A percentile compares a stretch with the other conserved stretches of the same genome.
These are phyloP conservation scores for Centrapalus pauciflorus DNA, from an alignment of 129 eudicot species.

Conservation along the genomic window DNA sequence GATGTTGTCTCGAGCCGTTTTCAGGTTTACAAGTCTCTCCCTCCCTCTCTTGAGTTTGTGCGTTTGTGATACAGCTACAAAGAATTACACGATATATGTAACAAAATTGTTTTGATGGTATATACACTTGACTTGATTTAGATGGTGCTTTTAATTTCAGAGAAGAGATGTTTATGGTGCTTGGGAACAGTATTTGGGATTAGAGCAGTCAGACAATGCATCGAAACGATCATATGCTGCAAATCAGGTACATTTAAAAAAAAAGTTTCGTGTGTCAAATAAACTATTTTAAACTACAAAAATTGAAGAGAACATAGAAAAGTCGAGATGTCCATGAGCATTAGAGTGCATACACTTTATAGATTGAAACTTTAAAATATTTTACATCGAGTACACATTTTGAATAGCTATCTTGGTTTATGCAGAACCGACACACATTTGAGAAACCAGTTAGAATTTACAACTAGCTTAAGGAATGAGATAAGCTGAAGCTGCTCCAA, in stretches of 20 bases:
- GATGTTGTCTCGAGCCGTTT: conserved; percentile 71
- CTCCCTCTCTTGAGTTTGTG: conserved; percentile 3
- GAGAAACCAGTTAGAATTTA: conserved; percentile 83
- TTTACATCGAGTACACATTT: not conserved
- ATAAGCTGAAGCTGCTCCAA: conserved; percentile 9
- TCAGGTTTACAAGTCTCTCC: conserved; percentile 47
- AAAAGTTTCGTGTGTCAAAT: not conserved
- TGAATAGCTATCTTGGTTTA: conserved; percentile 3
- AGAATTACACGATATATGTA: not conserved
- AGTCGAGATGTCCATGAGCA: too few relatives aligned
- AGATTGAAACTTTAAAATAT: too few relatives aligned
- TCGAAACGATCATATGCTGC: conserved; percentile 65
- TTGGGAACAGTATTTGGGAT: conserved; percentile 90
- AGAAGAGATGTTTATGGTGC: conserved; percentile 77
- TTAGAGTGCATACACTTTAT: too few relatives aligned
- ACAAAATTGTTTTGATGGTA: too few relatives aligned
- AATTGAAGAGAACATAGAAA: not conserved
- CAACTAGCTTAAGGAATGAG: conserved; percentile 39
- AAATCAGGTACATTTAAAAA: conserved; percentile 58
- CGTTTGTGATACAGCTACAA: too few relatives aligned
- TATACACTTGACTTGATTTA: not conserved
- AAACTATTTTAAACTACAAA: not conserved
- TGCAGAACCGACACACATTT: conserved; percentile 80
- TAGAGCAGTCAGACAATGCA: conserved; percentile 75
- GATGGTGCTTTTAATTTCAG: conserved; percentile 35